These are phyloP conservation scores for Pisolithus tinctorius DNA, from an alignment of 768 basidiomycete genomes.

Conservation along the genomic window DNA sequence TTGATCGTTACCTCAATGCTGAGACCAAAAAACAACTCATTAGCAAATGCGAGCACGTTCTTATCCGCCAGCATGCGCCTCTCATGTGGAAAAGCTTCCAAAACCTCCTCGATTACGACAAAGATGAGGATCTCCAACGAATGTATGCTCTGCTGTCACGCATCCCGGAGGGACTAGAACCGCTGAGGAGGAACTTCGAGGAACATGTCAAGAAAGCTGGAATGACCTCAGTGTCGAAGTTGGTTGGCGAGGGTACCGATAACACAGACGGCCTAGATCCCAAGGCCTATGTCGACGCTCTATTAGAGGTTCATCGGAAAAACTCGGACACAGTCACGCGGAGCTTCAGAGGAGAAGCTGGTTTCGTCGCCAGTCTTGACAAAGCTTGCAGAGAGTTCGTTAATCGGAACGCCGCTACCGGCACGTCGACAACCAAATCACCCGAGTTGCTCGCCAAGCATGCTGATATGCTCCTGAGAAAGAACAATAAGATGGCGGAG, in stretches of 20 bases:
- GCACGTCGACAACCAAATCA: slow-evolving; percentile 75
- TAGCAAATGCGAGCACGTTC: slow-evolving; percentile 82
- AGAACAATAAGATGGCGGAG: slow-evolving; percentile 94
- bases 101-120: slow-evolving; percentile 81
- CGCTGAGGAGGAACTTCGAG: slow-evolving; percentile 87
- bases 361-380: slow-evolving; percentile 90
- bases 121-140: slow-evolving; percentile 88
- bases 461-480: slow-evolving; percentile 80
- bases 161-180: slow-evolving; percentile 86
- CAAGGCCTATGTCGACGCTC: slow-evolving; percentile 88
- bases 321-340: slow-evolving; percentile 83
- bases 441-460: slow-evolving; percentile 92
- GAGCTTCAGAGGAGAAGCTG: slow-evolving; percentile 88
- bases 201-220: slow-evolving; percentile 93
- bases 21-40: slow-evolving; percentile 78
- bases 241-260: slow-evolving; percentile 48
- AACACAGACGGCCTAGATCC: slow-evolving; percentile 69
- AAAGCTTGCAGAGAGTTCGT: slow-evolving; percentile 95
- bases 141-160: slow-evolving; percentile 93
- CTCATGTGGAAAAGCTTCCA: slow-evolving; percentile 95
- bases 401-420: slow-evolving; percentile 88
- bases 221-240: slow-evolving; percentile 69
- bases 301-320: slow-evolving; percentile 88
- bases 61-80: slow-evolving; percentile 80
- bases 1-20: slow-evolving; percentile 88